These are phyloP conservation scores for Cladobotryum protrusum DNA, from an alignment of 2,329 filamentous ascomycete species.

Conservation along the genomic window DNA sequence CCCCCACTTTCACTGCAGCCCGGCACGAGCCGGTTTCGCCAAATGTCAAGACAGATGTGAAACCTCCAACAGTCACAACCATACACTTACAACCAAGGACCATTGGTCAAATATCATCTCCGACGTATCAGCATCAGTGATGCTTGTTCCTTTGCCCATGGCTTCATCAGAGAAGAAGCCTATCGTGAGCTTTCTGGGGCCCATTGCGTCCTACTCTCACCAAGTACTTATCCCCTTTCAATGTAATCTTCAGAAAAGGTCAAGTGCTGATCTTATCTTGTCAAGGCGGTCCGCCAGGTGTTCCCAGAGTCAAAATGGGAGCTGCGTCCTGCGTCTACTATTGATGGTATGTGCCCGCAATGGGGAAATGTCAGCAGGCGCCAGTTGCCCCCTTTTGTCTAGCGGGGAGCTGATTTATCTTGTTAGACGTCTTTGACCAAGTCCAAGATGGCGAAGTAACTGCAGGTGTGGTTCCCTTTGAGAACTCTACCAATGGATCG, in stretches of 20 bases:
- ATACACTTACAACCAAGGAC: background rate
- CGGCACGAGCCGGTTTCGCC: background rate
- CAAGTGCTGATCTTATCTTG: background rate
- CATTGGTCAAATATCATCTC: too few species aligned
- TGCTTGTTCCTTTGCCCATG: constrained; percentile 10
- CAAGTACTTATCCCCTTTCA: constrained; percentile 34
- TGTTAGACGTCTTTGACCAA: constrained; percentile 69
- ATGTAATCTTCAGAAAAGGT: background rate
- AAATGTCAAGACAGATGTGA: background rate
- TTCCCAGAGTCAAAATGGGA: constrained; percentile 45
- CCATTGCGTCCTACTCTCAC: constrained; percentile 44
- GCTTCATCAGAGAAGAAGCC: constrained; percentile 33
- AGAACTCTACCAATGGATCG: constrained; percentile 92
- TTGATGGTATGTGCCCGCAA: constrained; percentile 33
- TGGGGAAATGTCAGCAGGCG: background rate
- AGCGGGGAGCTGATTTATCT: background rate
- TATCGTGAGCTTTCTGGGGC: constrained; percentile 44
- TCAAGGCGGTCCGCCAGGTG: constrained; percentile 39
- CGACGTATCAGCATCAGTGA: too few species aligned
- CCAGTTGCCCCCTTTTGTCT: background rate
- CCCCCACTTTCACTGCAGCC: constrained; percentile 3
- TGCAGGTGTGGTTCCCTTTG: constrained; percentile 84
- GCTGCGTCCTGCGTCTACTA: constrained; percentile 45
- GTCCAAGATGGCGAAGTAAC: constrained; percentile 61
- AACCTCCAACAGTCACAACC: background rate